Evolutionary conservation across 768 basidiomycete genomes (phyloP), one percentile per base, ranked within the genome.

Genomic region (Rhodotorula graminis): DNA sequence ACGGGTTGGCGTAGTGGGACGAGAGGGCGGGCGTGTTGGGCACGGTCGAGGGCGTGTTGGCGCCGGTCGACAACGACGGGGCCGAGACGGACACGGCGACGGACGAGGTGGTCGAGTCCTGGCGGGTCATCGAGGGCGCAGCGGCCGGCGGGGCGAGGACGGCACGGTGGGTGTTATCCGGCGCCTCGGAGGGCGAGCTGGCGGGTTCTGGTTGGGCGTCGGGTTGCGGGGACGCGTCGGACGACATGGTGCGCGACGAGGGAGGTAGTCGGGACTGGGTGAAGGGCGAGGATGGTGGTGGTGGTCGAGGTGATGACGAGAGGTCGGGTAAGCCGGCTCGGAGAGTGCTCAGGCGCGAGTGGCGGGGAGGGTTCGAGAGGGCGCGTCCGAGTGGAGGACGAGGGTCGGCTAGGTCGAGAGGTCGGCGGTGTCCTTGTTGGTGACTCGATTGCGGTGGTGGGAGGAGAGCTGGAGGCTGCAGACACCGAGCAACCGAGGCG

Each of bases 21-120:
- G 60, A 65, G 55, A 65, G 65, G 46, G 55, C 56, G 25, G 65
- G 57, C 5, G 65, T 66, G 18, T 33, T 19, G 44, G 42, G 65
- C 29, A 29, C 52, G 42, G 55, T 40, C 23, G 65, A 65, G 18
- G 60, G 60, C n/a, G 60, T 61, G n/a, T n/a, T 11, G 42, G 60
- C 42, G 37, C 59, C 59, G 23, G 42, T 46, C 9, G 60, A 29
- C n/a, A n/a, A n/a, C 15, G 60, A 42, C 15, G 42, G 31, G 18
- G 40, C 40, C n/a, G 53, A 55, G n/a, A 55, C 14, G n/a, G 1
- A 2, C 5, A 29, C 14, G n/a, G 11, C 14, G 53, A 29, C n/a
- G 2, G 53, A 55, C n/a, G 53, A 55, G n/a, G 53, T 2, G n/a
- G 53, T 2, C n/a, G 53, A 4, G 53, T 7, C 53, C 7, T n/a